Percentiles rank a stretch among this genome's conserved stretches.
Conservation (phyloP, 2,329 filamentous ascomycete genomes). For the Penicillium thymicola region DNA sequence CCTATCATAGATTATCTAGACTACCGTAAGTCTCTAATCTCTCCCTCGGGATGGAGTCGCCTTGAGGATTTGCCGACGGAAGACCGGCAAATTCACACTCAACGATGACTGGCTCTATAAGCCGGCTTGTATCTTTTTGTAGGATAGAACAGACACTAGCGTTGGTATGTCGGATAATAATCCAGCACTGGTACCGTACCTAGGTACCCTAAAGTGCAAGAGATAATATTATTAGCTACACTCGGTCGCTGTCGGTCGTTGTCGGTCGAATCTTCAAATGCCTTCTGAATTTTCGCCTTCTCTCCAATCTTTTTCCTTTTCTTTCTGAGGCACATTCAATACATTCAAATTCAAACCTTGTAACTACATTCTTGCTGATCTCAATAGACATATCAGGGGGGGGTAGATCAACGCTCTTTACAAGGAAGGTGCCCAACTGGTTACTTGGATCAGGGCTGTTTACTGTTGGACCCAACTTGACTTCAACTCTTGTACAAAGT, state of each 20-base stretch:
- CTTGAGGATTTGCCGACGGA: constrained; percentile 18
- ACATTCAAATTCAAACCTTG: neutral
- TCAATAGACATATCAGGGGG: neutral
- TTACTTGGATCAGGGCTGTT: neutral
- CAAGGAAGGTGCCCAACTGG: neutral
- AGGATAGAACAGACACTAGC: neutral
- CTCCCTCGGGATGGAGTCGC: constrained; percentile 9
- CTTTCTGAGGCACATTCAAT: no score
- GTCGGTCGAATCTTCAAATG: constrained; percentile 9
- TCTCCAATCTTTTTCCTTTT: neutral
- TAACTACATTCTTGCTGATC: neutral
- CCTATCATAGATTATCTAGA: neutral
- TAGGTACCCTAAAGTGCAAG: neutral
- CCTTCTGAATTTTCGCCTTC: neutral
- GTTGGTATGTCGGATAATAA: constrained; percentile 10
- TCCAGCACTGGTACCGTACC: neutral
- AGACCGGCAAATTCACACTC: constrained; percentile 17
- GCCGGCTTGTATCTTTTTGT: neutral
- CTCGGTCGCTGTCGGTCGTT: constrained; percentile 18
- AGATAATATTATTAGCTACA: neutral
- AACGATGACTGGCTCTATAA: constrained; percentile 17
- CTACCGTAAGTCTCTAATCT: neutral
- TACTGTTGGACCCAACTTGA: neutral
- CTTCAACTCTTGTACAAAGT: neutral
- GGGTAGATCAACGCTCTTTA: neutral